A percentile compares a stretch with the other conserved stretches of the same genome.
Conservation (phyloP, 768 basidiomycete genomes). For the Calocera viscosa region DNA sequence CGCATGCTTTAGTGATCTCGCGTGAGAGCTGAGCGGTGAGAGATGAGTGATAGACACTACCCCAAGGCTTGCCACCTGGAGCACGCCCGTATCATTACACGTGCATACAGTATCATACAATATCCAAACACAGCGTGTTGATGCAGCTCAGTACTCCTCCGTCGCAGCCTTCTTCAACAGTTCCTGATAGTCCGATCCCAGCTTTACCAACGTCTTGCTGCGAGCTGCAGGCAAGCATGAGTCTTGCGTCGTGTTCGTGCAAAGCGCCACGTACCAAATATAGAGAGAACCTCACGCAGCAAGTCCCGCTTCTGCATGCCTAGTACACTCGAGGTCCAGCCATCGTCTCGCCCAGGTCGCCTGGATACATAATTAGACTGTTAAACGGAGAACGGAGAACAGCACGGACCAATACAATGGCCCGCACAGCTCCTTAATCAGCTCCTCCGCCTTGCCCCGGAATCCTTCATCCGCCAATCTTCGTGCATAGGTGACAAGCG, state of each 20-base stretch:
- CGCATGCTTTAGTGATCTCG: no score
- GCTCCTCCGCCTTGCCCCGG: conserved; percentile 75
- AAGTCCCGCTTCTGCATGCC: conserved; percentile 73
- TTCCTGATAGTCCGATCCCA: conserved; percentile 77
- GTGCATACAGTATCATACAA: no score
- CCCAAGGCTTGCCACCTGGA: no score
- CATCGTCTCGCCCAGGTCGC: conserved; percentile 49
- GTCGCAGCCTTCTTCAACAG: conserved; percentile 30
- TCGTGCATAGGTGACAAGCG: conserved; percentile 63
- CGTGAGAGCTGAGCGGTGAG: no score
- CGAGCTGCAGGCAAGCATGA: conserved; percentile 35
- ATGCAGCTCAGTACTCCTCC: no score
- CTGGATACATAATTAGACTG: no score
- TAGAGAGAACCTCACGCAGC: conserved; percentile 60
- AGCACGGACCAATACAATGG: conserved; percentile 82
- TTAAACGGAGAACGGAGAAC: no score
- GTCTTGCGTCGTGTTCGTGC: no score
- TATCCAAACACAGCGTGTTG: no score
- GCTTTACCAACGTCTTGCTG: conserved; percentile 59
- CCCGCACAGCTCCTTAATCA: conserved; percentile 80
- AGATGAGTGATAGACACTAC: no score
- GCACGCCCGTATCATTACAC: no score
- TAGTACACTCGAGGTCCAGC: conserved; percentile 55
- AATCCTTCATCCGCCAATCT: conserved; percentile 84
- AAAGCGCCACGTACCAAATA: conserved; percentile 50